A percentile compares a stretch with the other conserved stretches of the same genome.
Conservation (phyloP, 2,329 filamentous ascomycete genomes). For the Arthrobotrys megalospora region DNA sequence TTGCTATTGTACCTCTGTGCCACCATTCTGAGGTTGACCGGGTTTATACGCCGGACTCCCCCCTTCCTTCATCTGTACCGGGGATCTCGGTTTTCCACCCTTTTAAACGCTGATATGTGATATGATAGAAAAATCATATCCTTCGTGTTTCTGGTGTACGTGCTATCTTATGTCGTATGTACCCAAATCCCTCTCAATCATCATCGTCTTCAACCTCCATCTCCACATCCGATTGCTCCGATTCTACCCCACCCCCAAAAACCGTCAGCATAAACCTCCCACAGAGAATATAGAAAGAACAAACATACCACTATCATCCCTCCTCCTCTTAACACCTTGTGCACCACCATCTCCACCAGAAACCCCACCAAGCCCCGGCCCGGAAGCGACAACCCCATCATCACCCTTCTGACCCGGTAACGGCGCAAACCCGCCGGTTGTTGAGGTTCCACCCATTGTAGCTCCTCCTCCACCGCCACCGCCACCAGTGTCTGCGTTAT, state of each 20-base stretch:
- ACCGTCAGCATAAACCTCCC: neutral
- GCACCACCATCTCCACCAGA: constrained; percentile 46
- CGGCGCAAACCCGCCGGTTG: constrained; percentile 65
- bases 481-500: constrained; percentile 63
- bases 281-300: neutral
- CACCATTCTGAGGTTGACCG: too few relatives aligned
- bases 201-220: constrained; percentile 65
- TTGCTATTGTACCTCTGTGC: too few relatives aligned
- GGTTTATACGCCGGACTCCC: too few relatives aligned
- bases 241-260: constrained; percentile 31
- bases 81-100: too few relatives aligned
- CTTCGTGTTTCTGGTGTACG: too few relatives aligned
- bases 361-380: constrained; percentile 29
- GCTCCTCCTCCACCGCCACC: constrained; percentile 60
- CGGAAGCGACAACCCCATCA: constrained; percentile 61
- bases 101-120: too few relatives aligned
- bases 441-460: too few relatives aligned
- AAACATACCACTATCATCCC: constrained; percentile 64
- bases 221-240: constrained; percentile 62
- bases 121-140: too few relatives aligned
- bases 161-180: too few relatives aligned
- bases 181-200: constrained; percentile 42
- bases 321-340: constrained; percentile 62
- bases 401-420: constrained; percentile 66
- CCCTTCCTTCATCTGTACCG: too few relatives aligned